A percentile compares a stretch with the other conserved stretches of the same genome.
phyloP scores from a whole-genome alignment of 179 eudicot genomes.

The Vitellaria paradoxa region DNA sequence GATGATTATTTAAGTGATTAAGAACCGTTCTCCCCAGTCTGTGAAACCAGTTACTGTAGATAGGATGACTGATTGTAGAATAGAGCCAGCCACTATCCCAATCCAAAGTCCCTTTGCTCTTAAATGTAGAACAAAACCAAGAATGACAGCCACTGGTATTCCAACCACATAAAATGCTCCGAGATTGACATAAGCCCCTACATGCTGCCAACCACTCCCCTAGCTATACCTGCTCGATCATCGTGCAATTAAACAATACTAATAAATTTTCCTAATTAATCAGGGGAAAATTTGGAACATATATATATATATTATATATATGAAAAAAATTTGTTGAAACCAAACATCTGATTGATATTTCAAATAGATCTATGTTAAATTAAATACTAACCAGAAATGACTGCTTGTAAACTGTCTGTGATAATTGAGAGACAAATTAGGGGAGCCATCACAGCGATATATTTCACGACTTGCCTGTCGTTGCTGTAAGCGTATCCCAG shows the following conservation, averaged over 20 bases:
- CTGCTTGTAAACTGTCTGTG: slow-evolving; percentile 34
- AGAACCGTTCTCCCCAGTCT: slow-evolving; percentile 44
- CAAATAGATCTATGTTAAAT: background rate
- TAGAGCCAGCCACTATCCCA: slow-evolving; percentile 41
- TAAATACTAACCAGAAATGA: slow-evolving; percentile 14
- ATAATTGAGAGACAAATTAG: slow-evolving; percentile 28
- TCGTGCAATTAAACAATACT: too few species aligned
- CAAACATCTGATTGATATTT: background rate
- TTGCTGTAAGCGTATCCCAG: slow-evolving; percentile 32
- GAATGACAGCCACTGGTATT: slow-evolving; percentile 39
- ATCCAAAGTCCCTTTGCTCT: slow-evolving; percentile 60
- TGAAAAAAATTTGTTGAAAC: too few species aligned
- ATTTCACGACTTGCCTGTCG: slow-evolving; percentile 22
- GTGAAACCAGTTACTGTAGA: slow-evolving; percentile 29
- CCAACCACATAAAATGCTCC: slow-evolving; percentile 56
- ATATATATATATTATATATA: too few species aligned
- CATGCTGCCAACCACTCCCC: slow-evolving; percentile 85
- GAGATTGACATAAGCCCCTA: slow-evolving; percentile 60
- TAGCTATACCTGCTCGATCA: slow-evolving; percentile 59
- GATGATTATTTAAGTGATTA: background rate
- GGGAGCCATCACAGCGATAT: slow-evolving; percentile 30
- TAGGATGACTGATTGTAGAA: slow-evolving; percentile 34
- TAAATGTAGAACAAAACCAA: slow-evolving; percentile 43
- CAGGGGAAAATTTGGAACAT: too few species aligned
- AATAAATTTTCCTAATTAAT: too few species aligned